phyloP scores from a whole-genome alignment of 257 asterid species.

The Buddleja alternifolia region DNA sequence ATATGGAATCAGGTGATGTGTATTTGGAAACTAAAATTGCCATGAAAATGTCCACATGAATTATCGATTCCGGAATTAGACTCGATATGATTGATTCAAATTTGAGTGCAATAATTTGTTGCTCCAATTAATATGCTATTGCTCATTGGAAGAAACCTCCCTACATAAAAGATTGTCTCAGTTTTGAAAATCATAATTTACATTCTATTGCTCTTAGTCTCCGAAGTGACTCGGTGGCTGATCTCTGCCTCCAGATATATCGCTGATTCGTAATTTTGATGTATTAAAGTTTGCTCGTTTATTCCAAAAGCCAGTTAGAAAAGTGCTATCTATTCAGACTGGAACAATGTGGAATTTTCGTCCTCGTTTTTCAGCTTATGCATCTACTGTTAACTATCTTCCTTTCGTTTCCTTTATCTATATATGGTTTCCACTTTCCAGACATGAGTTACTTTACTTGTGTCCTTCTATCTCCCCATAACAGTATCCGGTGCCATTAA shows the following conservation, averaged over 20 bases:
- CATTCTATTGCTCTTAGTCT: too few relatives aligned
- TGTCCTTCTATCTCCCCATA: slow-evolving; percentile 16
- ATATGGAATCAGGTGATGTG: too few relatives aligned
- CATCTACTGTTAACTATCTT: neutral
- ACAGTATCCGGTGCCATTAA: slow-evolving; percentile 76
- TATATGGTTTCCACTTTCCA: too few relatives aligned
- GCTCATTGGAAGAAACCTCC: neutral
- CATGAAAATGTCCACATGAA: too few relatives aligned
- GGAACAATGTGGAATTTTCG: neutral
- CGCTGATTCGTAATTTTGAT: too few relatives aligned
- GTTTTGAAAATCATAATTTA: neutral
- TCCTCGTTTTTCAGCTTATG: neutral
- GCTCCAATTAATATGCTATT: too few relatives aligned
- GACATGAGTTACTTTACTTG: slow-evolving; percentile 8
- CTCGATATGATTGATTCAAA: too few relatives aligned
- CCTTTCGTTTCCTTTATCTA: neutral
- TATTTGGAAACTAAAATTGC: too few relatives aligned
- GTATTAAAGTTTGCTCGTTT: neutral
- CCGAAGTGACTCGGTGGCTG: too few relatives aligned
- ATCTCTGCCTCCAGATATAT: too few relatives aligned
- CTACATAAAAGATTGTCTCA: neutral
- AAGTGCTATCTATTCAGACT: neutral
- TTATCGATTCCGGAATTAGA: too few relatives aligned
- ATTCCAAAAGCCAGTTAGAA: neutral
- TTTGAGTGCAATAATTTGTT: too few relatives aligned